These are phyloP conservation scores for Chrysosporium keratinophilum DNA, from an alignment of 2,329 filamentous ascomycete species.

Conservation along the genomic window DNA sequence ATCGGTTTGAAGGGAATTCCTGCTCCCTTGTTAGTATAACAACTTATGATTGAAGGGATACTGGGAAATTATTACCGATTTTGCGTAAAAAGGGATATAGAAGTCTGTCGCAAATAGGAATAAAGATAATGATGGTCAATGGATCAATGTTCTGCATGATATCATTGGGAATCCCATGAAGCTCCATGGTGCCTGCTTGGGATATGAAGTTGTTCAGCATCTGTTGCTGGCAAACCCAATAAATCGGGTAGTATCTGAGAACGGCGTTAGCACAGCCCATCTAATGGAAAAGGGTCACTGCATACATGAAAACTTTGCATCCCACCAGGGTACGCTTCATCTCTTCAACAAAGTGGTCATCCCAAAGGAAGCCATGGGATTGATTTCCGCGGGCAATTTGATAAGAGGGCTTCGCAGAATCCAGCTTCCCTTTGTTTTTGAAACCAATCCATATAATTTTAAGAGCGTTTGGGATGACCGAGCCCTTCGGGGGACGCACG, in stretches of 20 bases:
- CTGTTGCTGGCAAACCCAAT: constrained; percentile 59
- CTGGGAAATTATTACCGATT: constrained; percentile 20
- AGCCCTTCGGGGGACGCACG: constrained; percentile 48
- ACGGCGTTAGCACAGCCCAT: neutral
- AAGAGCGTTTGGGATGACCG: constrained; percentile 56
- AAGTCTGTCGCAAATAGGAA: constrained; percentile 57
- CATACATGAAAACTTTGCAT: constrained; percentile 60
- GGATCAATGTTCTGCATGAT: constrained; percentile 66
- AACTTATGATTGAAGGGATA: neutral
- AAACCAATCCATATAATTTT: constrained; percentile 45
- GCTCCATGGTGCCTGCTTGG: constrained; percentile 51
- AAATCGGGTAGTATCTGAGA: constrained; percentile 46
- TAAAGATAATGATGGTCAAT: constrained; percentile 63
- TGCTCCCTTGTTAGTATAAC: neutral
- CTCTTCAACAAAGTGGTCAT: constrained; percentile 62
- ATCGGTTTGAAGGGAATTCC: constrained; percentile 61
- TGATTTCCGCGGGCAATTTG: constrained; percentile 42
- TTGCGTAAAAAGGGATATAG: constrained; percentile 60
- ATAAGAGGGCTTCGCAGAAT: constrained; percentile 58
- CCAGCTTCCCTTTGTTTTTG: constrained; percentile 43
- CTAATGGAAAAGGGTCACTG: neutral
- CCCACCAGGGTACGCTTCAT: constrained; percentile 55
- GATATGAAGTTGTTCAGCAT: constrained; percentile 58
- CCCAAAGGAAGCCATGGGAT: constrained; percentile 45
- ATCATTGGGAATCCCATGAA: constrained; percentile 65